Evolutionary conservation across 1,284 basidiomycete species (phyloP).

Genomic region (Leccinum subrobustum): DNA sequence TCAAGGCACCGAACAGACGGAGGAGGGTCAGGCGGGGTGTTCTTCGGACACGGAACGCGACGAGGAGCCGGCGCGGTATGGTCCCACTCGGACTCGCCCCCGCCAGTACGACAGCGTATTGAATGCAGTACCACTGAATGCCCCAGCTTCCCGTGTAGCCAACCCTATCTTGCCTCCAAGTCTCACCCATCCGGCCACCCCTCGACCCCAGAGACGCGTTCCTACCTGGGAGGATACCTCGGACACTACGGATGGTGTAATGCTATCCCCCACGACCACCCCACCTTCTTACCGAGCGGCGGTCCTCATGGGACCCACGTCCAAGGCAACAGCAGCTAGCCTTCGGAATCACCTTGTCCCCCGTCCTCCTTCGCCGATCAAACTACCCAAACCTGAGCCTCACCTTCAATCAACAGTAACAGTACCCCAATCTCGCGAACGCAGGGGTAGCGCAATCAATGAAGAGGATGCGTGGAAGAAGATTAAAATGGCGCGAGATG

Average conservation of each 20-base stretch:
- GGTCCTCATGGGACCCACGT: constrained; percentile 28
- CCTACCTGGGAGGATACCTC: constrained; percentile 40
- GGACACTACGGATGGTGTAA: constrained; percentile 36
- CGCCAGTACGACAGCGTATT: constrained; percentile 23
- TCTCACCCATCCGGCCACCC: constrained; percentile 30
- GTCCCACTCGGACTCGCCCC: constrained; percentile 2
- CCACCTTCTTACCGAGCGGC: constrained; percentile 54
- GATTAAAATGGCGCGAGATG: constrained; percentile 64
- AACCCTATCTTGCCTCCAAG: constrained; percentile 26
- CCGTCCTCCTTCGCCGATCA: constrained; percentile 33
- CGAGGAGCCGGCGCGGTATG: constrained; percentile 4
- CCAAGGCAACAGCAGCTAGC: constrained; percentile 10
- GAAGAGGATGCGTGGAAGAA: constrained; percentile 77
- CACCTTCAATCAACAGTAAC: constrained; percentile 14
- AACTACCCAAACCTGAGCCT: constrained; percentile 26
- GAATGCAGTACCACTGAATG: constrained; percentile 17
- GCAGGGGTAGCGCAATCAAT: constrained; percentile 50
- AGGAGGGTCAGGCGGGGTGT: constrained; percentile 8
- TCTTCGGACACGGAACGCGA: constrained; percentile 30
- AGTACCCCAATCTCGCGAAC: constrained; percentile 32
- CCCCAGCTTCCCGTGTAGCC: constrained; percentile 22
- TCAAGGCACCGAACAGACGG: constrained; percentile 22
- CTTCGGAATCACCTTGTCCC: constrained; percentile 17
- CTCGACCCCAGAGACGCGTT: constrained; percentile 24
- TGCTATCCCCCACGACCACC: constrained; percentile 40